Conservation (phyloP, 768 basidiomycete species). For the Phylloporus sp. region DNA sequence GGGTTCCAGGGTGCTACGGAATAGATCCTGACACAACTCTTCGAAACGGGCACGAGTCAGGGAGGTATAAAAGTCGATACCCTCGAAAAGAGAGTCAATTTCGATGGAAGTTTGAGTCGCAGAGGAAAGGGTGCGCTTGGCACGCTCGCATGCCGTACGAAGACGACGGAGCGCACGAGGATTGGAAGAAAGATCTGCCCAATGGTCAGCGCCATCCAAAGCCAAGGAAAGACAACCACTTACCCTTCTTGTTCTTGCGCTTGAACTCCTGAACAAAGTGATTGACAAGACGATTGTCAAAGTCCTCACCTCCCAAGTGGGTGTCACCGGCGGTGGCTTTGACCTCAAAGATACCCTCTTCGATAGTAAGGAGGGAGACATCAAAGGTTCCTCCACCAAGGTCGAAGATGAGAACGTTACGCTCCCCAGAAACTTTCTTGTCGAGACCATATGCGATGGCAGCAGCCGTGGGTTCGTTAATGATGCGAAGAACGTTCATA, state of each 20-base stretch:
- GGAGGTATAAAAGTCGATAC: slow-evolving; percentile 97
- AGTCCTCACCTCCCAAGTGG: slow-evolving; percentile 97
- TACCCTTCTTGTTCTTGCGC: slow-evolving; percentile 94
- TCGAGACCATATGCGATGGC: slow-evolving; percentile 99
- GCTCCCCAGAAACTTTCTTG: slow-evolving; percentile 85
- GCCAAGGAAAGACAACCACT: slow-evolving; percentile 7
- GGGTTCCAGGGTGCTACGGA: slow-evolving; percentile 89
- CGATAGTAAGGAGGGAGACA: slow-evolving; percentile 93
- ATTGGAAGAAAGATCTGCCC: slow-evolving; percentile 77
- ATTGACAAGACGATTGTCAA: slow-evolving; percentile 96
- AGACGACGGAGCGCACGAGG: slow-evolving; percentile 95
- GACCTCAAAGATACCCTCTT: slow-evolving; percentile 97
- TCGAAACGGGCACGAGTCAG: slow-evolving; percentile 98
- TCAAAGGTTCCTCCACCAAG: slow-evolving; percentile 98
- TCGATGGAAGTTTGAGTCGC: slow-evolving; percentile 96
- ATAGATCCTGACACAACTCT: slow-evolving; percentile 91
- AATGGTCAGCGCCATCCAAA: slow-evolving; percentile 4
- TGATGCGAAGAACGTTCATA: slow-evolving; percentile 94
- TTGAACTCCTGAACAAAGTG: slow-evolving; percentile 97
- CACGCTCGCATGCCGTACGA: slow-evolving; percentile 96
- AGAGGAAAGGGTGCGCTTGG: slow-evolving; percentile 96
- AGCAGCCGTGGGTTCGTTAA: slow-evolving; percentile 98
- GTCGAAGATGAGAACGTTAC: slow-evolving; percentile 97
- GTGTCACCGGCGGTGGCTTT: slow-evolving; percentile 98
- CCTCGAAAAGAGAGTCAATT: slow-evolving; percentile 96